These are phyloP conservation scores for Carpinus viminea DNA, from an alignment of 306 rosid genomes.

Conservation along the genomic window DNA sequence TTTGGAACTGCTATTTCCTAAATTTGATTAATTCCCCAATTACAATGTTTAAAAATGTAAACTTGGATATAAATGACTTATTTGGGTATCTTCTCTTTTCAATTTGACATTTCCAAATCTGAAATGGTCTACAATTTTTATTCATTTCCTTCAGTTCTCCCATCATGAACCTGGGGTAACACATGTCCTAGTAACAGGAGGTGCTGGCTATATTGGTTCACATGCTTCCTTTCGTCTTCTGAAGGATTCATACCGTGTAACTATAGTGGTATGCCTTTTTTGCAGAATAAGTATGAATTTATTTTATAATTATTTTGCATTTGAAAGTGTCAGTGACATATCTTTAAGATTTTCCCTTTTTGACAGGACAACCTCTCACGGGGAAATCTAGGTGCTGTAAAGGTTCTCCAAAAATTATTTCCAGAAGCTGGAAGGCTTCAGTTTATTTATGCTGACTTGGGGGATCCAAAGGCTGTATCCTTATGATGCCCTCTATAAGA, in stretches of 20 bases:
- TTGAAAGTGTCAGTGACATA: constrained; percentile 9
- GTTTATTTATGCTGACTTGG: constrained; percentile 91
- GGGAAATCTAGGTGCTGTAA: constrained; percentile 91
- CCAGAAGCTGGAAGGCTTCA: constrained; percentile 95
- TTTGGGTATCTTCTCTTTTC: not conserved
- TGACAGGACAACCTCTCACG: constrained; percentile 84
- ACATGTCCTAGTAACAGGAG: constrained; percentile 95
- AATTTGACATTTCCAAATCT: constrained; percentile 2
- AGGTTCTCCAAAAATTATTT: constrained; percentile 77
- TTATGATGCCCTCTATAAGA: constrained; percentile 25
- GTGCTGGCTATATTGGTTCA: constrained; percentile 96
- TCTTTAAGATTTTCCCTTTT: constrained; percentile 21
- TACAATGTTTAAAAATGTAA: not conserved
- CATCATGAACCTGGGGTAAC: constrained; percentile 67
- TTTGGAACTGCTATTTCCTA: not conserved
- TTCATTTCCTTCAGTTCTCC: constrained; percentile 62
- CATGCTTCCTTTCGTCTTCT: constrained; percentile 87
- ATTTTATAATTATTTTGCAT: not conserved
- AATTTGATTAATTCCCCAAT: not conserved
- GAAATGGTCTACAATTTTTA: not conserved
- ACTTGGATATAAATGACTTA: not conserved
- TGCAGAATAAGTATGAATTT: not conserved
- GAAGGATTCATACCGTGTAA: constrained; percentile 77
- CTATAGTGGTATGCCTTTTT: constrained; percentile 77
- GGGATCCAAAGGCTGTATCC: constrained; percentile 86